Evolutionary conservation across 495 filamentous ascomycete genomes (phyloP).

Genomic region (Trichoderma parareesei): DNA sequence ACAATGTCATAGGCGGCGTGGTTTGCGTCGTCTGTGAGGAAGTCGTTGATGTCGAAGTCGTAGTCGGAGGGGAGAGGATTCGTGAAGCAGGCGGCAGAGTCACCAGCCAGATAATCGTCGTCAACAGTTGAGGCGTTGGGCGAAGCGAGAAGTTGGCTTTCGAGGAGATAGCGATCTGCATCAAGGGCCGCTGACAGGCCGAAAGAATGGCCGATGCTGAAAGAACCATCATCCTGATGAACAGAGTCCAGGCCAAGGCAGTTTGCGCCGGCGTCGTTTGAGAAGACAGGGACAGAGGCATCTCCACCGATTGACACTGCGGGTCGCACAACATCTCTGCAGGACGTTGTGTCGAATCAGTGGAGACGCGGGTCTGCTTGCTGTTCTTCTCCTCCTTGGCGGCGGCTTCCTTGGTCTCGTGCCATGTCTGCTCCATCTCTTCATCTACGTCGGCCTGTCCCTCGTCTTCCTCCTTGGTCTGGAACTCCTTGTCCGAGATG

Average conservation of each 20-base stretch:
- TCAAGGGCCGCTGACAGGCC: conserved; percentile 44
- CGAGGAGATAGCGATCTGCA: conserved; percentile 66
- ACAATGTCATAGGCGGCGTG: conserved; percentile 29
- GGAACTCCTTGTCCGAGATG: conserved; percentile 27
- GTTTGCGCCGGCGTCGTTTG: conserved; percentile 46
- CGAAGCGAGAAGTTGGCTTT: conserved; percentile 67
- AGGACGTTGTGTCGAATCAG: conserved; percentile 99
- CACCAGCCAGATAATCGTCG: conserved; percentile 80
- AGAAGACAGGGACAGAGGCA: conserved; percentile 48
- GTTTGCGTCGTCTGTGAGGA: conserved; percentile 40
- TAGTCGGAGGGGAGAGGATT: conserved; percentile 17
- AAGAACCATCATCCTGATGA: conserved; percentile 54
- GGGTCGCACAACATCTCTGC: conserved; percentile 99
- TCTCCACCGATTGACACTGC: conserved; percentile 89
- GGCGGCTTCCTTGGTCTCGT: too few species aligned
- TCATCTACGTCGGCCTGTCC: conserved; percentile 19
- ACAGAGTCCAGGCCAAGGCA: conserved; percentile 52
- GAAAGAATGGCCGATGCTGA: conserved; percentile 64
- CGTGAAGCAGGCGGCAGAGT: conserved; percentile 55
- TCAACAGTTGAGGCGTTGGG: conserved; percentile 57
- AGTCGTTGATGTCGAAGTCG: conserved; percentile 44
- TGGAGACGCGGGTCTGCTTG: conserved; percentile 42
- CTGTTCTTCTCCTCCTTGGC: conserved; percentile 24
- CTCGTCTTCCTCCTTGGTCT: conserved; percentile 16
- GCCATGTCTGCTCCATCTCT: background rate